Evolutionary conservation across 75 land plant species (phyloP).

Genomic region (Isoetes taiwanensis): DNA sequence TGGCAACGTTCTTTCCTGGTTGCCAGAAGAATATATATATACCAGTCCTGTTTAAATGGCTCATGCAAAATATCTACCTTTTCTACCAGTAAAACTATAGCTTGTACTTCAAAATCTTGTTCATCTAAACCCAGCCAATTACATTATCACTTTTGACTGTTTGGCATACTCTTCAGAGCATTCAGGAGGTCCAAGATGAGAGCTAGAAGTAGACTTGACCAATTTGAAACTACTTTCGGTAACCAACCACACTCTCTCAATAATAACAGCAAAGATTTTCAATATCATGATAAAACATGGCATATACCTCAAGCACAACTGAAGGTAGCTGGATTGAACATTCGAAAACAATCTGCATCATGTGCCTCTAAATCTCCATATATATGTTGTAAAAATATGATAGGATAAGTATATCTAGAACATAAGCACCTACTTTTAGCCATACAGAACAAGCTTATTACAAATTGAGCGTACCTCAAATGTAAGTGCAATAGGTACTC

Average conservation of each 20-base stretch:
- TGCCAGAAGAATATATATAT: no score
- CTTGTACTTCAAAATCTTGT: no score
- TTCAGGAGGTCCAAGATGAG: slow-evolving; percentile 10
- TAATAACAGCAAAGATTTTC: neutral
- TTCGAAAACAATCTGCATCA: slow-evolving; percentile 76
- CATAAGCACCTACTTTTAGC: no score
- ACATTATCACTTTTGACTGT: no score
- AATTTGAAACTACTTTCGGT: slow-evolving; percentile 8
- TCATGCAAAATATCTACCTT: no score
- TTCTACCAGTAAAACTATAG: no score
- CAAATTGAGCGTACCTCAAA: slow-evolving; percentile 51
- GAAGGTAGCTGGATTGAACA: slow-evolving; percentile 79
- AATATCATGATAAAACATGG: no score
- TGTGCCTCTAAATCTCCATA: slow-evolving; percentile 69
- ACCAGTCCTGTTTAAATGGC: no score
- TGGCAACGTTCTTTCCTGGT: no score
- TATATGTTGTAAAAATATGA: no score
- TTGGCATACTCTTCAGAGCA: slow-evolving; percentile 6
- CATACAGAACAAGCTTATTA: neutral
- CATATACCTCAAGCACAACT: slow-evolving; percentile 50
- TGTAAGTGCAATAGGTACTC: slow-evolving; percentile 75
- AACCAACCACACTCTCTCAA: neutral
- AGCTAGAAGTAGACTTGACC: slow-evolving; percentile 13
- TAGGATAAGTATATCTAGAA: no score
- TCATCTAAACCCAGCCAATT: no score